A percentile compares a stretch with the other conserved stretches of the same genome.
Conservation (phyloP, 352 stramenopile genomes). For the Globisporangium recalcitrans region DNA sequence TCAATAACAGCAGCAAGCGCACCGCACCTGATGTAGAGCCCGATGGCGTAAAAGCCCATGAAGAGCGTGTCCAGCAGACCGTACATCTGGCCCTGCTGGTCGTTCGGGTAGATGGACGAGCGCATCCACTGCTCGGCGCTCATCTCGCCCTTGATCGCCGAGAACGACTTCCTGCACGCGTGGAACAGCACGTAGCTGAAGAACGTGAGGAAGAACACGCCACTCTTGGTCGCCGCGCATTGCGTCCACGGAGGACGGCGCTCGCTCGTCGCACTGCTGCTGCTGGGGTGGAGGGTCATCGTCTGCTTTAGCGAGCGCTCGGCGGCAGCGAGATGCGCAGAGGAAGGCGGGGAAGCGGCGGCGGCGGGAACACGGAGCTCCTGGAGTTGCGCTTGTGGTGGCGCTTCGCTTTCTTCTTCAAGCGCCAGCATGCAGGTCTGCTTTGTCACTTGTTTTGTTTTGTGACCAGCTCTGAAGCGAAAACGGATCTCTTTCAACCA, state of each 20-base stretch:
- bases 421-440: conserved; percentile 6
- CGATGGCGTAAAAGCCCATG: conserved; percentile 70
- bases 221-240: conserved; percentile 40
- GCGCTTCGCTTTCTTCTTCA: conserved; percentile 9
- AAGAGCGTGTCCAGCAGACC: conserved; percentile 79
- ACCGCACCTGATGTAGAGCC: conserved; percentile 60
- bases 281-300: neutral
- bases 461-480: neutral
- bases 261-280: neutral
- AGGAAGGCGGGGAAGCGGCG: neutral
- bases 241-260: conserved; percentile 1
- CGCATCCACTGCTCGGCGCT: conserved; percentile 73
- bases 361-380: neutral
- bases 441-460: too few species aligned
- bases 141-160: conserved; percentile 80
- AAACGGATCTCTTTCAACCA: too few species aligned
- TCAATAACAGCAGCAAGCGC: neutral
- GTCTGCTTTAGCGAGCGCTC: conserved; percentile 1
- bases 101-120: conserved; percentile 44
- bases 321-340: neutral
- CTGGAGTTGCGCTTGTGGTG: neutral
- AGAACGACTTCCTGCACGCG: conserved; percentile 74
- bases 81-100: conserved; percentile 77
- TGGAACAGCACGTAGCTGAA: conserved; percentile 82
- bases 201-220: conserved; percentile 71